Conservation (phyloP, 495 filamentous ascomycete species). For the Aspergillus nidulans region DNA sequence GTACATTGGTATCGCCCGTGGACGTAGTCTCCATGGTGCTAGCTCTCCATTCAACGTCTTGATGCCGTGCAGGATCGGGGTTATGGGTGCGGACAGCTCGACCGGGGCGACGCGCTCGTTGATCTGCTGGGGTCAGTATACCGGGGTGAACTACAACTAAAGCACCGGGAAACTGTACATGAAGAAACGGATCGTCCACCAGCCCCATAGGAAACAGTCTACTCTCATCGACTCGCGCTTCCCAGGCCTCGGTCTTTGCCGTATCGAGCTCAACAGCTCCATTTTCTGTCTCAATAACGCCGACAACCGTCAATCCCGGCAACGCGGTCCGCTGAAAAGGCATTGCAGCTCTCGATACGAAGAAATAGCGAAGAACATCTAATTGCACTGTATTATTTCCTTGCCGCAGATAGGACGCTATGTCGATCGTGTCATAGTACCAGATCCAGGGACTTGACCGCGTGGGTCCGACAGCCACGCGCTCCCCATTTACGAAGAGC, state of each 20-base stretch:
- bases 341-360: constrained; percentile 24
- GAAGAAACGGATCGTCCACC: constrained; percentile 36
- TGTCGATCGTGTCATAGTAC: constrained; percentile 38
- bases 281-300: constrained; percentile 17
- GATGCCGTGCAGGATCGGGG: constrained; percentile 24
- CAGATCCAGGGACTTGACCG: constrained; percentile 32
- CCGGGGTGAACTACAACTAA: neutral
- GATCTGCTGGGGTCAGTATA: constrained; percentile 21
- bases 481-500: constrained; percentile 30
- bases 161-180: no score
- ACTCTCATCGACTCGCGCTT: constrained; percentile 23
- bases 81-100: neutral
- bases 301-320: constrained; percentile 32
- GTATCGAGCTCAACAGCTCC: constrained; percentile 21
- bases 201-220: constrained; percentile 31
- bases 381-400: constrained; percentile 31
- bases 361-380: constrained; percentile 31
- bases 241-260: constrained; percentile 14
- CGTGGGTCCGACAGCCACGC: constrained; percentile 31
- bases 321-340: constrained; percentile 31
- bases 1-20: constrained; percentile 32
- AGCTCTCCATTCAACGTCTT: constrained; percentile 34
- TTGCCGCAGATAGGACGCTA: constrained; percentile 23
- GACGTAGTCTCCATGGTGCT: constrained; percentile 29
- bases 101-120: constrained; percentile 29